phyloP scores from a whole-genome alignment of 331 rosid genomes.

The Saraca asoca region DNA sequence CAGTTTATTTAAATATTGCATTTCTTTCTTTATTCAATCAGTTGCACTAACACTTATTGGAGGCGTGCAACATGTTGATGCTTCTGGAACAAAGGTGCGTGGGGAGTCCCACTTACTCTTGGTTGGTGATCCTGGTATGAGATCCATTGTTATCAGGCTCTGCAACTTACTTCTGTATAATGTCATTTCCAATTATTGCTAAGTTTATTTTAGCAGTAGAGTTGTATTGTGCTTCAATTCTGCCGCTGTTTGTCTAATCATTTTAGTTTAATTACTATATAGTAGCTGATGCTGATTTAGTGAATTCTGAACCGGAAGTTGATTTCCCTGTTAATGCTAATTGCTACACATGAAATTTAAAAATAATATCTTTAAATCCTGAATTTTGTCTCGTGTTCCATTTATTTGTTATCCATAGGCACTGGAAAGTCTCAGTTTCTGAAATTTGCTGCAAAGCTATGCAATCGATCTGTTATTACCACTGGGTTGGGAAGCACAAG shows the following conservation, averaged over 20 bases:
- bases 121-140: conserved; percentile 95
- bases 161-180: neutral
- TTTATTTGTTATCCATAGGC: conserved; percentile 43
- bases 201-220: neutral
- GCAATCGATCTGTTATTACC: conserved; percentile 91
- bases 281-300: neutral
- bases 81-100: conserved; percentile 89
- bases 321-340: conserved; percentile 22
- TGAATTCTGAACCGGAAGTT: conserved; percentile 19
- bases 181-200: conserved; percentile 9
- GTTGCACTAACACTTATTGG: conserved; percentile 92
- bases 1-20: neutral
- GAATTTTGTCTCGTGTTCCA: neutral
- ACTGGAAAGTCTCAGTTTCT: conserved; percentile 95
- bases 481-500: conserved; percentile 98
- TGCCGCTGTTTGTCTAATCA: conserved; percentile 11
- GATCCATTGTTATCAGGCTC: conserved; percentile 10
- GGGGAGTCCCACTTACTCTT: conserved; percentile 95
- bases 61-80: conserved; percentile 93
- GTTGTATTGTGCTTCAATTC: conserved; percentile 11
- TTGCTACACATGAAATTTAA: conserved; percentile 11
- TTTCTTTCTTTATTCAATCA: conserved; percentile 43
- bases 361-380: conserved; percentile 12
- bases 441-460: conserved; percentile 88
- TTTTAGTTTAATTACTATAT: neutral